Base-by-base conservation (phyloP, 2,329 filamentous ascomycete species). In the Diaporthe humulicola region DNA sequence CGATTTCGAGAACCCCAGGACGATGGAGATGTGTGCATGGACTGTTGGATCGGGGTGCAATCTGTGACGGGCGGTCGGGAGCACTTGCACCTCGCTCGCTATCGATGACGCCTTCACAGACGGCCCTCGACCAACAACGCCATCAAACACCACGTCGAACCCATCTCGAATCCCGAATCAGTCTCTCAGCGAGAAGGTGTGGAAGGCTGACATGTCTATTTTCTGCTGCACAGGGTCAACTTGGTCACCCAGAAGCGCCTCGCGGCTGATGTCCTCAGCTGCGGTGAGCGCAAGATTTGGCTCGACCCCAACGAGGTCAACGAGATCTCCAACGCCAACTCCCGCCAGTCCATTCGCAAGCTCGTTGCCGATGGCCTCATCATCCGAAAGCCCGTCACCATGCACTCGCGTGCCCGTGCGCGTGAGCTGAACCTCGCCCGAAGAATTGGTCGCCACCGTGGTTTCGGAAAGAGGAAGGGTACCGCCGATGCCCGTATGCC, bases 381-480 rank as follows among this genome's bases (percentile, higher is more conserved):
- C 90, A 99, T 99, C 93, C 95, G 94, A 92, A 99, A 99, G 93
- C 97, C 97, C 86, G 96, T 98, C 85, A 98, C 96, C 86, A 98
- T 98, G 95, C 97, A 99, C 95, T 98, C 97, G 83, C 95, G 97
- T 89, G 93, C 95, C 84, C 95, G 97, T 85, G 97, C 97, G 85
- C 94, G 97, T 84, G 96, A 97, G 88, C 92, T 99, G 87, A 98
- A 94, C 88, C 94, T 95, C 80, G 94, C 97, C 86, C 93, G 97
- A 89, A 92, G 96, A 86, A 96, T 98, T 85, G 97, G 97, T 86
- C 93, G 97, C 89, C 97, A 99, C 92, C 94, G 97, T 89, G 97
- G 97, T 87, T 98, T 98, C 91, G 97, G 97, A 95, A 99, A 99
- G 95, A 95, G 97, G 89, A 99, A 99, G 96, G 97, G 97, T 98